Base-by-base conservation (phyloP, 768 basidiomycete genomes). In the Pisolithus albus region DNA sequence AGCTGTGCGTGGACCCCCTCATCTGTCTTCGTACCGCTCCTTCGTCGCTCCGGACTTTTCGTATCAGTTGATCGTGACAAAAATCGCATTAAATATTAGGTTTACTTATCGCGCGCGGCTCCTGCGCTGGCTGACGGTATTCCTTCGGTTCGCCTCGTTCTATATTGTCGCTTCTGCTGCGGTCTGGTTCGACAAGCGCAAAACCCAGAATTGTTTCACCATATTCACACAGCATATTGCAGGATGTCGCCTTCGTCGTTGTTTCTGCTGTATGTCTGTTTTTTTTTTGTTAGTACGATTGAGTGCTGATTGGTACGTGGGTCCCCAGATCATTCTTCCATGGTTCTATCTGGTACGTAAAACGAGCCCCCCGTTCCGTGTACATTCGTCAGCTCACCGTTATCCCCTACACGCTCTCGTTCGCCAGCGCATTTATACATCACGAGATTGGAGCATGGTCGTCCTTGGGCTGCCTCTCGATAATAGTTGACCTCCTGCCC, bases 111-210 rank as follows among this genome's bases (percentile, higher is more conserved):
- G 7, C 23, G n/a, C 18, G 4, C 48, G 80, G 79, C 62, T 78
- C 46, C 69, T 76, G n/a, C 68, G 79, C 15, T 61, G 75, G 34
- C 72, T 81, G 52, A 77, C 71, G 5, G 78, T 76, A 30, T 67
- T 61, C 52, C 57, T 80, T 11, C 78, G 80, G 32, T 68, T 81
- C 5, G 62, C 75, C 1, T 64, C 65, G 5, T 81, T 82, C 62
- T 80, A 82, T 58, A 68, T 69, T 2, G 40, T 81, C 5, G 71
- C 75, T 7, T 72, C 75, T 15, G 67, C 73, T 3, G 70, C 62
- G 2, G 61, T 79, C 52, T 82, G 80, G 80, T 70, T 78, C 19
- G 69, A 73, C 55, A 76, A 78, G 59, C 68, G 77, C 7, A 69
- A 66, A 21, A 64, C 64, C 64, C 40, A 70, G 69, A 1, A 51